These are phyloP conservation scores for Vanrija pseudolonga DNA, from an alignment of 1,284 basidiomycete genomes.

Conservation along the genomic window DNA sequence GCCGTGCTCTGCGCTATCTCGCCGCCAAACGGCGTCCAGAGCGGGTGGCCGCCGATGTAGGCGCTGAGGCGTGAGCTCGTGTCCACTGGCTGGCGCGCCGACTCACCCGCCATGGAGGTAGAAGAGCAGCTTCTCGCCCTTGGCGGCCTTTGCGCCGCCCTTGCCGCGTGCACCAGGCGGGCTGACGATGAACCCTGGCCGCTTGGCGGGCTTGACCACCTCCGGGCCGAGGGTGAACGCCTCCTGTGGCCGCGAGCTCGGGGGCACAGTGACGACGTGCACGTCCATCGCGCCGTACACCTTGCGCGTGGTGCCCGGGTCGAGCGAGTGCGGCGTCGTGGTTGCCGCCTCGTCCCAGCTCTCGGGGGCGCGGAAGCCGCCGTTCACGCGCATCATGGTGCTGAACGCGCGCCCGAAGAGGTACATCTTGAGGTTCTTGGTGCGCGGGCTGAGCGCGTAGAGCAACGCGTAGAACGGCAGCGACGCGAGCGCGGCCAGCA, in stretches of 20 bases:
- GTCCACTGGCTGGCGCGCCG: neutral
- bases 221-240: neutral
- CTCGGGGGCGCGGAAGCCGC: neutral
- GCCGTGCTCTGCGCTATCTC: constrained; percentile 12
- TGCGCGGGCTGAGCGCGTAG: neutral
- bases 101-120: constrained; percentile 32
- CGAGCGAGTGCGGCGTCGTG: neutral
- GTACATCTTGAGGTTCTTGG: neutral
- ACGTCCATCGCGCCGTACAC: neutral
- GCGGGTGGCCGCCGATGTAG: constrained; percentile 25
- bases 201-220: neutral
- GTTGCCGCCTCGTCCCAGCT: neutral
- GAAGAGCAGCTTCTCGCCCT: constrained; percentile 21
- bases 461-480: neutral
- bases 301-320: neutral
- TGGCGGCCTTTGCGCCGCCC: constrained; percentile 2
- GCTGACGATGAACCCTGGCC: constrained; percentile 13
- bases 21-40: constrained; percentile 17
- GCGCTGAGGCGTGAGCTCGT: constrained; percentile 7
- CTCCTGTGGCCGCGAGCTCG: neutral
- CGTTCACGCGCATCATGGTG: neutral
- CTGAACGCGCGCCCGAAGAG: neutral
- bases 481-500: neutral
- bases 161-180: constrained; percentile 7
- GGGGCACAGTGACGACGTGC: neutral